These are phyloP conservation scores for Colletotrichum eleusines DNA, from an alignment of 2,329 filamentous ascomycete species.

Conservation along the genomic window DNA sequence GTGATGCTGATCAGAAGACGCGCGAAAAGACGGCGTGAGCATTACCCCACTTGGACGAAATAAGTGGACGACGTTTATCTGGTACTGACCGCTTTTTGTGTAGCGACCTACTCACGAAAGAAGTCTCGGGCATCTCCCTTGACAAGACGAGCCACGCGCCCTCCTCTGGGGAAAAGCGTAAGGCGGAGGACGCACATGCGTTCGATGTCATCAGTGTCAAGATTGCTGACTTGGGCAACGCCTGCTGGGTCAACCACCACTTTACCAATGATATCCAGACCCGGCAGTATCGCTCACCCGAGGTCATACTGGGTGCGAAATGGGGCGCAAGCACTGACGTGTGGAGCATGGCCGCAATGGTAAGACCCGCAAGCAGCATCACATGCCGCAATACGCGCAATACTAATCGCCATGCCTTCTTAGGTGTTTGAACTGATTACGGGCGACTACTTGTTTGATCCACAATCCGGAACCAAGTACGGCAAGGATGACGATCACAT, in stretches of 20 bases:
- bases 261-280: conserved; percentile 99
- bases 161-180: conserved; percentile 70
- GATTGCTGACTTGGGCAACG: conserved; percentile 97
- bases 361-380: conserved; percentile 58
- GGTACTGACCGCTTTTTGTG: conserved; percentile 30
- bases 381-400: background rate
- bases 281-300: conserved; percentile 94
- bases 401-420: background rate
- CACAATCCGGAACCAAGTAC: conserved; percentile 98
- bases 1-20: conserved; percentile 77
- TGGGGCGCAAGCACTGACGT: conserved; percentile 99
- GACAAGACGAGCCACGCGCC: conserved; percentile 75
- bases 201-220: conserved; percentile 94
- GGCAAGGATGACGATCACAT: conserved; percentile 99
- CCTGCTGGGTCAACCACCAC: conserved; percentile 98
- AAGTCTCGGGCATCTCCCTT: conserved; percentile 94
- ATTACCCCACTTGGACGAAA: conserved; percentile 6
- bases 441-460: conserved; percentile 97
- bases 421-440: conserved; percentile 98
- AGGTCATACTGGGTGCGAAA: conserved; percentile 95
- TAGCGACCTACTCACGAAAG: conserved; percentile 89
- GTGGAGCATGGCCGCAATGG: conserved; percentile 99
- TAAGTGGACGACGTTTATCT: conserved; percentile 15
- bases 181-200: conserved; percentile 67
- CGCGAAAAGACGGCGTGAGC: conserved; percentile 94